Base-by-base conservation (phyloP, 768 basidiomycete species). In the Suillus alpinus region DNA sequence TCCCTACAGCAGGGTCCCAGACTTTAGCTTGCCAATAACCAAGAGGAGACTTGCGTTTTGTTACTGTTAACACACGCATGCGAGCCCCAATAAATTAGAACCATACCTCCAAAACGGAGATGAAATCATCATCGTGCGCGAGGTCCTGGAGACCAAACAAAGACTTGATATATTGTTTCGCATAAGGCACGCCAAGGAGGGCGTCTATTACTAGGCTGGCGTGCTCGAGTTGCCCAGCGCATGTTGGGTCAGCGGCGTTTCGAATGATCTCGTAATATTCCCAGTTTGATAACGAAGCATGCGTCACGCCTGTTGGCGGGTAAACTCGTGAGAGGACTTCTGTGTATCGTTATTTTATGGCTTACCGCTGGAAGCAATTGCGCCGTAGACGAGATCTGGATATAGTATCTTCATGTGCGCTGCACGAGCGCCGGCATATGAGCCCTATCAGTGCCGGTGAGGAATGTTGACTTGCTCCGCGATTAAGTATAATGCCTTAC, bases 361-460 rank as follows among this genome's bases (percentile, higher is more conserved):
- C 83, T 6, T 64, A 87, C 91, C 94, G 60, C 91, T 92, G 16
- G 89, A 92, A 1, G 94, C 92, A 59, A 97, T 94, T 2, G 92
- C 88, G 23, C 94, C 95, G 72, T 82, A 94, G 4, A 93, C 89
- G n/a, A 95, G 78, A 36, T 94, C 86, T 0, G 94, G 94, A 68
- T 94, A 95, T 29, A 95, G 80, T 36, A 92, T 76, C 58, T 84
- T 86, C 89, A 96, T 94, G 68, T 96, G 92, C 0, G 95, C 95
- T 0, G 94, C 88, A 13, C 95, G 87, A 8, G 95, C 95, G 62
- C 95, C 95, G 10, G 94, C 94, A 66, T 96, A 96, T 0, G 92
- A 94, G 8, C 91, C 90, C 88, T 89, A 65, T 5, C 43, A 63
- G 9, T 53, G 36, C 34, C 16, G 5, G 16, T 53, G 16, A 56